Percentiles rank a stretch among this genome's conserved stretches.
These are phyloP conservation scores for Solanum aculeatissimum DNA, from an alignment of 305 asterid species.

Conservation along the genomic window DNA sequence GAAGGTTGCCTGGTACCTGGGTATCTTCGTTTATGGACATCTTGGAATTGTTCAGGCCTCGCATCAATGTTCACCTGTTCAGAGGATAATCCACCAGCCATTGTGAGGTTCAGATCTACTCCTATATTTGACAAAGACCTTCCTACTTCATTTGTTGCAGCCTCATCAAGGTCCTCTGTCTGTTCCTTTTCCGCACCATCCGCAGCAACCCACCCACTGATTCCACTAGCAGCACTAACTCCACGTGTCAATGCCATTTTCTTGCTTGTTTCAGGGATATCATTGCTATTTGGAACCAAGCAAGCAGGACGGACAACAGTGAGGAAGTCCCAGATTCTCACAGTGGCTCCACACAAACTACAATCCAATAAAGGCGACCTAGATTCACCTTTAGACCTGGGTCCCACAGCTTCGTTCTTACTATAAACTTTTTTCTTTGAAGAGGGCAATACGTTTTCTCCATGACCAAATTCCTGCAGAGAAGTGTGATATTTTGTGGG, in stretches of 20 bases:
- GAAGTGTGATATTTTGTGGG: slow-evolving; percentile 55
- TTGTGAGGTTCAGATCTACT: slow-evolving; percentile 76
- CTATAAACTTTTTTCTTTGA: slow-evolving; percentile 42
- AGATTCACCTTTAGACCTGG: slow-evolving; percentile 58
- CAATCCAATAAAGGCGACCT: slow-evolving; percentile 93
- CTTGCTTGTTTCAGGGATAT: slow-evolving; percentile 80
- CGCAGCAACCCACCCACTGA: slow-evolving; percentile 84
- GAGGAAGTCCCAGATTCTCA: slow-evolving; percentile 88
- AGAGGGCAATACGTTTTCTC: slow-evolving; percentile 74
- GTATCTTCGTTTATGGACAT: slow-evolving; percentile 44
- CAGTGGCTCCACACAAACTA: slow-evolving; percentile 97
- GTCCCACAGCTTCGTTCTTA: slow-evolving; percentile 34
- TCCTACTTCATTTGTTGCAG: slow-evolving; percentile 74
- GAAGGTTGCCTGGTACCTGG: slow-evolving; percentile 69
- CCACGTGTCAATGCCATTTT: slow-evolving; percentile 88
- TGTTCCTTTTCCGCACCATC: slow-evolving; percentile 74
- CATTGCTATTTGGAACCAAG: slow-evolving; percentile 65
- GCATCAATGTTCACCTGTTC: slow-evolving; percentile 45
- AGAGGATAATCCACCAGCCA: slow-evolving; percentile 80
- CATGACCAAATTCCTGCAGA: slow-evolving; percentile 63
- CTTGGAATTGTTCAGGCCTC: slow-evolving; percentile 42
- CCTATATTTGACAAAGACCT: slow-evolving; percentile 75
- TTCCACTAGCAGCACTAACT: slow-evolving; percentile 96
- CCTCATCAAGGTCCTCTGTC: slow-evolving; percentile 76
- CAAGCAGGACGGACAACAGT: slow-evolving; percentile 71